Base-by-base conservation (phyloP, 148 eudicot genomes). In the Mesembryanthemum crystallinum region DNA sequence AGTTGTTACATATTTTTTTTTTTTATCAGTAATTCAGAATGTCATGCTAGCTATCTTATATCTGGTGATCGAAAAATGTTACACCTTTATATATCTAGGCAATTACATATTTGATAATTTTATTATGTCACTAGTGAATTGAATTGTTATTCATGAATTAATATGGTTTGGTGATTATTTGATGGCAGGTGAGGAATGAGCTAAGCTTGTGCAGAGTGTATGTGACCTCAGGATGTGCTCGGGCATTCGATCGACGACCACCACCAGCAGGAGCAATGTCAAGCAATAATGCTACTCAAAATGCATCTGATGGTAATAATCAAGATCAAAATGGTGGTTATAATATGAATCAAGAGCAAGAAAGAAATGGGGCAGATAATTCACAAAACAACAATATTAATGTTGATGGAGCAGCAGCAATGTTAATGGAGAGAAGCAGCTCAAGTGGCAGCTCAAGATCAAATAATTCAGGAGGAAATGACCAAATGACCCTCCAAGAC, bases 231-330 rank as follows among this genome's bases (percentile, higher is more conserved):
- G 90, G 94, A 52, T 82, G 82, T 58, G 83, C 75, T 60, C 83
- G 91, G 71, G 85, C 88, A 29, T 90, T 90, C 20, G 94, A 90
- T 69, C 83, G 94, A 58, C 86, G 94, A 42, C 94, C 94, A 24
- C 62, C 84, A 1, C 79, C 82, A 58, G n/a, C n/a, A n/a, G 49
- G 64, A 57, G 42, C 67, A 62, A 29, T 62, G 12, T 4, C 76
- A 54, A 64, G 21, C 42, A 47, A 11, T 33, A 45, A 30, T 57
- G 21, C 57, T 45, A n/a, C n/a, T n/a, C n/a, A n/a, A n/a, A n/a
- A n/a, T n/a, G n/a, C n/a, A n/a, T n/a, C n/a, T n/a, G n/a, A n/a
- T n/a, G n/a, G n/a, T n/a, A n/a, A 24, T 27, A 8, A 43, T 33
- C 4, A 73, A 54, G 3, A 43, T 37, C 28, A 21, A 20, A 20